These are phyloP conservation scores for Yarrowia divulgata DNA, from an alignment of 805 yeast genomes.

Conservation along the genomic window DNA sequence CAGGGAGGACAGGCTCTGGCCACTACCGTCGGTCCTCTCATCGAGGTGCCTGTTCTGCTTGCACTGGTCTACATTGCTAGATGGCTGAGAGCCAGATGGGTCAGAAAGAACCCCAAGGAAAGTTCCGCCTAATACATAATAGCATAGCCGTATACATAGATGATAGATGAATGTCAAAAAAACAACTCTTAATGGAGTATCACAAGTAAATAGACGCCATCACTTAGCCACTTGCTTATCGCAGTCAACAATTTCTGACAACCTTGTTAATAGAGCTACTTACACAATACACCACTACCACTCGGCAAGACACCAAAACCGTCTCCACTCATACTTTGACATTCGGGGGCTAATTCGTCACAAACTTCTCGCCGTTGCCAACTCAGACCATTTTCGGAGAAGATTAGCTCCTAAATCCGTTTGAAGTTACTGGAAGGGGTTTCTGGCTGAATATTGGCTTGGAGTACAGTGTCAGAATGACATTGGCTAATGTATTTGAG, in stretches of 20 bases:
- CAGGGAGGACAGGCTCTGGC: conserved; percentile 63
- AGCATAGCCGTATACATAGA: not conserved
- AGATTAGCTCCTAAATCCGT: conserved; percentile 4
- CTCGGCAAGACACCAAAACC: too few relatives aligned
- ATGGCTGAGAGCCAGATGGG: conserved; percentile 36
- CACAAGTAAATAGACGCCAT: too few relatives aligned
- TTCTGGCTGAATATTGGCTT: not conserved
- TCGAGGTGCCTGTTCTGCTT: conserved; percentile 63
- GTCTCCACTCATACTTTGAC: too few relatives aligned
- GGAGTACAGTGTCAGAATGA: too few relatives aligned
- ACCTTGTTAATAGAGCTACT: too few relatives aligned
- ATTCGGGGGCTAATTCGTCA: too few relatives aligned
- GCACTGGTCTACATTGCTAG: conserved; percentile 44
- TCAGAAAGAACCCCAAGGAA: not conserved
- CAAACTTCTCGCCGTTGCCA: not conserved
- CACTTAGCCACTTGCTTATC: too few relatives aligned
- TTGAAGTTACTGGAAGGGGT: not conserved
- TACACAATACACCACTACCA: too few relatives aligned
- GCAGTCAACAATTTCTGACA: too few relatives aligned
- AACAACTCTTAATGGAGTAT: too few relatives aligned
- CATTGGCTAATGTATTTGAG: too few relatives aligned
- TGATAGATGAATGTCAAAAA: too few relatives aligned
- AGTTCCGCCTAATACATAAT: not conserved
- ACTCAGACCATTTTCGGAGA: conserved; percentile 1
- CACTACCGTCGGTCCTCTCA: conserved; percentile 64